Evolutionary conservation across 345 rosid genomes (phyloP).

Genomic region (Gossypium anomalum): DNA sequence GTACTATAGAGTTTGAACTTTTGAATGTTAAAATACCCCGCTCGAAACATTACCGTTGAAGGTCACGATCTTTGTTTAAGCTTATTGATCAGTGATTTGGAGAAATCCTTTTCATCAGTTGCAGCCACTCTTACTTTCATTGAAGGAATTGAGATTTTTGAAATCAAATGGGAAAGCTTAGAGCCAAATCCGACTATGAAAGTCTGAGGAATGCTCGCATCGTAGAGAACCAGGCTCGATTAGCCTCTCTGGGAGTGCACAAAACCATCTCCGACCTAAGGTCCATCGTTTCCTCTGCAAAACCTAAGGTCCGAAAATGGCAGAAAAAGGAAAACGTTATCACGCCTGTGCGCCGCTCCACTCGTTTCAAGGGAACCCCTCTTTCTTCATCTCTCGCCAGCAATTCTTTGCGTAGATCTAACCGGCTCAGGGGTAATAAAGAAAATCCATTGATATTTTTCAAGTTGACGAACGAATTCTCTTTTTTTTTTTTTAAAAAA

Average conservation of each 20-base stretch:
- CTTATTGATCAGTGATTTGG: neutral
- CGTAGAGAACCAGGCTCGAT: constrained; percentile 42
- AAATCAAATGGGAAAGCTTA: constrained; percentile 12
- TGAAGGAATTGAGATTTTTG: neutral
- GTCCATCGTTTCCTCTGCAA: constrained; percentile 20
- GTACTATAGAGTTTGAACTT: neutral
- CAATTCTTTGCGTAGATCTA: neutral
- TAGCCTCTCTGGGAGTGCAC: constrained; percentile 36
- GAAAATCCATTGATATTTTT: neutral
- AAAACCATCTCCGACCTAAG: constrained; percentile 29
- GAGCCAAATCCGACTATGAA: constrained; percentile 27
- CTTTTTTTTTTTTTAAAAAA: neutral
- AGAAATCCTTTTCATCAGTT: neutral
- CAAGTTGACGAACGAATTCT: neutral
- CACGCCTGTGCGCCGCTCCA: constrained; percentile 31
- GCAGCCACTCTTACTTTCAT: neutral
- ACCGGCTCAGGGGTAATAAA: neutral
- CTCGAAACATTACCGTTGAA: constrained; percentile 13
- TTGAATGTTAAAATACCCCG: neutral
- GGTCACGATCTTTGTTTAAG: neutral
- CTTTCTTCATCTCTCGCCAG: neutral
- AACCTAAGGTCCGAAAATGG: constrained; percentile 1
- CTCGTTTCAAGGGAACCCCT: constrained; percentile 15
- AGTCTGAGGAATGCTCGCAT: constrained; percentile 29
- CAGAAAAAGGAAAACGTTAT: constrained; percentile 10